Percentiles rank a stretch among this genome's conserved stretches.
These are phyloP conservation scores for Lentinula edodes DNA, from an alignment of 768 basidiomycete genomes.

Conservation along the genomic window DNA sequence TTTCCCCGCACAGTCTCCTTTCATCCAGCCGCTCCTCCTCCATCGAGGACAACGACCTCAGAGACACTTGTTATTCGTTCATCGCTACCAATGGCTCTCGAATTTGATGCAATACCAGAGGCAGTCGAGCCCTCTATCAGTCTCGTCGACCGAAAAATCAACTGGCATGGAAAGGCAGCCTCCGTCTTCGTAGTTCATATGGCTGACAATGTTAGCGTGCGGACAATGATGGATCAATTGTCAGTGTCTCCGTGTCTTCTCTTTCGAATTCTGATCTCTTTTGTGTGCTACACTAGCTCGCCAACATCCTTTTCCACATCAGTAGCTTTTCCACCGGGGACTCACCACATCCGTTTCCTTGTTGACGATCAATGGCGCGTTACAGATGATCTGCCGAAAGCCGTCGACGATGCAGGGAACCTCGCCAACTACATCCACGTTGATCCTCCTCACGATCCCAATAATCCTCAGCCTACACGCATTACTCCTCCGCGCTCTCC, in stretches of 20 bases:
- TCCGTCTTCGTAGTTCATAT: slow-evolving; percentile 63
- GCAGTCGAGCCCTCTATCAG: background rate
- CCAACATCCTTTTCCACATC: slow-evolving; percentile 24
- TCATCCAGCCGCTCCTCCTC: background rate
- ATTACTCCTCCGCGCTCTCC: background rate
- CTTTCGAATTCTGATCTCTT: slow-evolving; percentile 1
- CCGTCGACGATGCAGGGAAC: slow-evolving; percentile 91
- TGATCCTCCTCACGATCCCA: background rate
- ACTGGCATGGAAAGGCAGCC: slow-evolving; percentile 62
- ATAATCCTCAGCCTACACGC: background rate
- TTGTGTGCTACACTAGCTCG: background rate
- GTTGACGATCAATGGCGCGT: slow-evolving; percentile 88
- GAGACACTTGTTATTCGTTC: background rate
- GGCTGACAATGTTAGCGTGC: slow-evolving; percentile 72
- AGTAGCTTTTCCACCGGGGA: slow-evolving; percentile 70
- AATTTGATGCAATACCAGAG: background rate
- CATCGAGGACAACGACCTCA: background rate
- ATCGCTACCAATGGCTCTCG: slow-evolving; percentile 1
- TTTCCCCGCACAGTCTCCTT: background rate
- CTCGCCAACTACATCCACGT: slow-evolving; percentile 83
- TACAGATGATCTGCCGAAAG: slow-evolving; percentile 70
- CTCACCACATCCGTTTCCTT: slow-evolving; percentile 92
- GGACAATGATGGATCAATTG: slow-evolving; percentile 61
- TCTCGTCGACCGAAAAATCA: slow-evolving; percentile 32
- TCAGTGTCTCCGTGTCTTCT: slow-evolving; percentile 27